Conservation (phyloP, 129 eudicot species). For the Dittrichia graveolens region DNA sequence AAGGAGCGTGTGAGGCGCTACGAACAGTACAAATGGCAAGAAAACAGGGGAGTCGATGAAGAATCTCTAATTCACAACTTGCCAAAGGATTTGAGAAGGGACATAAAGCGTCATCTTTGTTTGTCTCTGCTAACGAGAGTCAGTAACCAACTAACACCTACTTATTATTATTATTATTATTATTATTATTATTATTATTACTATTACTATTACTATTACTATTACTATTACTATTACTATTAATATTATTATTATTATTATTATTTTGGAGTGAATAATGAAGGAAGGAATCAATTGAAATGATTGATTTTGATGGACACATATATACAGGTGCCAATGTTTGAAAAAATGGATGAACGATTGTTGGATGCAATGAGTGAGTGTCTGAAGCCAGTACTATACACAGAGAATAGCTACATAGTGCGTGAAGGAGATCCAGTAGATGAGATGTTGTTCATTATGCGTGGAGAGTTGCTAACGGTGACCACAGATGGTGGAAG, state of each 20-base stretch:
- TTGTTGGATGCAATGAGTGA: slow-evolving; percentile 81
- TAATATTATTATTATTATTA: background rate
- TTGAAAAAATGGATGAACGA: slow-evolving; percentile 70
- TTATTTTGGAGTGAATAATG: background rate
- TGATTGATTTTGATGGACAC: background rate
- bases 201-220: background rate
- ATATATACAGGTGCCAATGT: slow-evolving; percentile 71
- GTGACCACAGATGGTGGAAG: slow-evolving; percentile 79
- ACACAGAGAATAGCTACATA: slow-evolving; percentile 60
- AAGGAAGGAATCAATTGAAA: no score
- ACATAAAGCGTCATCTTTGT: slow-evolving; percentile 86
- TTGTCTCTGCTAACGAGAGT: slow-evolving; percentile 68
- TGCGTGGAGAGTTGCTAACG: slow-evolving; percentile 65
- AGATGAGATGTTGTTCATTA: slow-evolving; percentile 82
- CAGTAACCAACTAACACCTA: slow-evolving; percentile 25
- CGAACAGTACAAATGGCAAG: slow-evolving; percentile 89
- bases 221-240: background rate
- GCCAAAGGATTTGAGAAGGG: slow-evolving; percentile 82
- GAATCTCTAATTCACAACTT: slow-evolving; percentile 60
- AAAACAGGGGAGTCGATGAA: slow-evolving; percentile 90
- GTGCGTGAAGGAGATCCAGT: slow-evolving; percentile 90
- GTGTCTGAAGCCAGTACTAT: slow-evolving; percentile 71
- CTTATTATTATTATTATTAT: background rate
- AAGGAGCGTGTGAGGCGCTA: slow-evolving; percentile 66
- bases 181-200: background rate